phyloP scores from a whole-genome alignment of 2,329 filamentous ascomycete genomes.

The Aureobasidium sp. region DNA sequence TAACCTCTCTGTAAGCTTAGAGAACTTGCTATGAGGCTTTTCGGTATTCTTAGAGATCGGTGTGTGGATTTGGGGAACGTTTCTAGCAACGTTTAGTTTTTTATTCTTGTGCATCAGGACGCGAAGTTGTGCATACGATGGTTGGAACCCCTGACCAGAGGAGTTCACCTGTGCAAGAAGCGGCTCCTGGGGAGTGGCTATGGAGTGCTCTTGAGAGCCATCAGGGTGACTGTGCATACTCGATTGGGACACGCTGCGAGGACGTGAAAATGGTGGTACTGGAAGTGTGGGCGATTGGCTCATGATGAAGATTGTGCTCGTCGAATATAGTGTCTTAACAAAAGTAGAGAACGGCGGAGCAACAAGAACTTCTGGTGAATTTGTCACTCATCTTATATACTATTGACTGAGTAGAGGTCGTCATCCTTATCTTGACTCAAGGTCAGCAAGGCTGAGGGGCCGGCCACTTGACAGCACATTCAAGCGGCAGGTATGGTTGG shows the following conservation, averaged over 20 bases:
- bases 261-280: not conserved
- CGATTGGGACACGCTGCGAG: not conserved
- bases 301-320: not conserved
- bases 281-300: not conserved
- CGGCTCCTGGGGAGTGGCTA: not conserved
- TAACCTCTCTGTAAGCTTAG: not conserved
- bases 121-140: not conserved
- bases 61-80: not conserved
- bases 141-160: too few species aligned
- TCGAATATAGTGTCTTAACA: not conserved
- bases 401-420: not conserved
- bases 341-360: not conserved
- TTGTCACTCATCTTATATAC: not conserved
- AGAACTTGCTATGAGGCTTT: not conserved
- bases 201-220: not conserved
- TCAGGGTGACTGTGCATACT: not conserved
- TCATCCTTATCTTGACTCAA: not conserved
- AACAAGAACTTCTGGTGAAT: not conserved
- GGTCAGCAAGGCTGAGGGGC: not conserved
- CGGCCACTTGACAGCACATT: not conserved
- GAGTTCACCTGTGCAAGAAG: not conserved
- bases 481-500: not conserved
- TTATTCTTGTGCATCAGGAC: not conserved
- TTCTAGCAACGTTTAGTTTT: not conserved
- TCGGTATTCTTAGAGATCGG: not conserved